Base-by-base conservation (phyloP, 1,139 yeast species). In the Blastobotrys buckinghamii region DNA sequence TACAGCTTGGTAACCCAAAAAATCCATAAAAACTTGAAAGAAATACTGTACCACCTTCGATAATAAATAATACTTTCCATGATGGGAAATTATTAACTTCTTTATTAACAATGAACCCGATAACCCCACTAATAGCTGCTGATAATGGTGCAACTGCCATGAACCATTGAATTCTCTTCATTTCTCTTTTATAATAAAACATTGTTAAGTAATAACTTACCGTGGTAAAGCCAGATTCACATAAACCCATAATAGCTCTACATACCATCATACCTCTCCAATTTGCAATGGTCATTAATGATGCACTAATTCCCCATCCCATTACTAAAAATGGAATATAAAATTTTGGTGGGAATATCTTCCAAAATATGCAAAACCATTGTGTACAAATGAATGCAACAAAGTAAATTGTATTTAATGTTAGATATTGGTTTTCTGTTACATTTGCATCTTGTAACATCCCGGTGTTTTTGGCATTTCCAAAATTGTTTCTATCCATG, bases 221-320 rank as follows among this genome's bases (percentile, higher is more conserved):
- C 16, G 42, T 13, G 7, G 20, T 24, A 39, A 20, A 38, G 26
- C 36, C 22, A 24, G 22, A 16, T 16, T 37, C 40, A 29, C 40
- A 37, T 15, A 55, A 45, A n/a, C 65, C 66, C 26, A 60, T 50
- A 38, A 60, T 42, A 37, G 59, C 56, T 9, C 66, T 50, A 20
- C 58, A 47, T 5, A 53, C 63, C 55, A 60, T 55, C 50, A 61
- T 47, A 5, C 56, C 58, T 17, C 47, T 45, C 54, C 60, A 56
- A 16, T 37, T 12, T 2, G 27, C 24, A 9, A 37, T 19, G 7
- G 20, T 29, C 24, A 20, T 37, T 16, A 37, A 37, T 2, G 13
- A 17, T 15, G 40, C 24, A n/a, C 20, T 15, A 15, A 44, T 20
- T 16, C 47, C 47, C 38, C 43, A 44, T n/a, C 32, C 16, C 10